Percentiles rank a stretch among this genome's conserved stretches.
phyloP scores from a whole-genome alignment of 371 early-diverging fungal genomes.

The Syncephalastrum contaminatum region DNA sequence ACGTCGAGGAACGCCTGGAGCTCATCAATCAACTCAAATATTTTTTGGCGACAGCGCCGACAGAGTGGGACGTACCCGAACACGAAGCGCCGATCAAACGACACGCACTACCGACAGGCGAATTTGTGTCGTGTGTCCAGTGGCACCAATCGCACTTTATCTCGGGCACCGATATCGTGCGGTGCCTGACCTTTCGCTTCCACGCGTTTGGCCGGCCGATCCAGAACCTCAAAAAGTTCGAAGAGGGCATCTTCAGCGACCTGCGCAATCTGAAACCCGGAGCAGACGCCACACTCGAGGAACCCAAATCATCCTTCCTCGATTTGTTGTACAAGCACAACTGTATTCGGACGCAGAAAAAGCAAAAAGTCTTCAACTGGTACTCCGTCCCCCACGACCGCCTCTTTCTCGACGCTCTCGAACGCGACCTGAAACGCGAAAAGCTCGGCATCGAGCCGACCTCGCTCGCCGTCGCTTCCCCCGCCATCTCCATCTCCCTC shows the following conservation, averaged over 20 bases:
- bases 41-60: slow-evolving; percentile 58
- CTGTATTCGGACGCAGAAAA: slow-evolving; percentile 89
- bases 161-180: slow-evolving; percentile 87
- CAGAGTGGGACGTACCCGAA: slow-evolving; percentile 43
- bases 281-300: slow-evolving; percentile 78
- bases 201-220: slow-evolving; percentile 65
- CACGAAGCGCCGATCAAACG: slow-evolving; percentile 25
- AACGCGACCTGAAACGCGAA: slow-evolving; percentile 91
- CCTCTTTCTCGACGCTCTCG: slow-evolving; percentile 81
- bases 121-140: slow-evolving; percentile 77
- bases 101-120: slow-evolving; percentile 69
- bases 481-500: slow-evolving; percentile 32
- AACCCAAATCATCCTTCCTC: slow-evolving; percentile 74
- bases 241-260: slow-evolving; percentile 87
- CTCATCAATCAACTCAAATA: slow-evolving; percentile 50
- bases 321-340: slow-evolving; percentile 79
- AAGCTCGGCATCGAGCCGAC: slow-evolving; percentile 65
- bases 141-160: slow-evolving; percentile 63
- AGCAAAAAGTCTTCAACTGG: slow-evolving; percentile 90
- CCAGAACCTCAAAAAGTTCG: slow-evolving; percentile 78
- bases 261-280: slow-evolving; percentile 84
- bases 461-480: slow-evolving; percentile 44
- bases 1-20: slow-evolving; percentile 31
- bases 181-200: slow-evolving; percentile 73
- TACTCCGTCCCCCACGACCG: slow-evolving; percentile 82